Evolutionary conservation across 352 stramenopile species (phyloP), one percentile per base, ranked within the genome.

Genomic region (Thalassiosira ordinaria): DNA sequence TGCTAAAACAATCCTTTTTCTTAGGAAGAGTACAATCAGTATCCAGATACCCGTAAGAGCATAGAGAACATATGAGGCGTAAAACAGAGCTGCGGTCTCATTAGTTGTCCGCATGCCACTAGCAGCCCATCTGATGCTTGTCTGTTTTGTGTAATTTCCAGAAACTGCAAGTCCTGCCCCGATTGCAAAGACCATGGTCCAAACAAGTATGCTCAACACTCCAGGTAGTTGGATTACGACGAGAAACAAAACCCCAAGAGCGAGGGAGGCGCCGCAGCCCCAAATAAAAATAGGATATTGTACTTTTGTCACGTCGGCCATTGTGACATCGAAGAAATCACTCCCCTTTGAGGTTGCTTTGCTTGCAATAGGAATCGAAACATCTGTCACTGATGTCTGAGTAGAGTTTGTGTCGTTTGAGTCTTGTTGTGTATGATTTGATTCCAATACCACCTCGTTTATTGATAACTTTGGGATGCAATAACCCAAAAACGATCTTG

Each of bases 191-290:
- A 95, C 78, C 27, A 85, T 85, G 16, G 72, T 64, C 92, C 92
- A 96, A 33, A 96, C 78, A 14, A 96, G 52, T 9, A 91, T 11
- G n/a, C 73, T 82, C 18, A 96, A 79, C 7, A 96, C 51, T 20
- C 84, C 84, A 18, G 91, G 91, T 20, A 96, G 79, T 41, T 92
- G 87, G 13, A 96, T 64, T 16, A 95, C 70, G 47, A 86, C 75
- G 26, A 93, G 78, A 63, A 95, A 96, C 6, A 91, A 29, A 26
- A 95, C 91, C 27, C 85, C 88, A 3, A 96, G 46, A 7, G 87
- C 11, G 13, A 91, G 59, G 3, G 89, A 72, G 14, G 91, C 67
- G 8, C 86, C 89, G 47, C 95, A 86, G n/a, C 91, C 91, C 79
- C 95, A 94, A 31, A 80, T 83, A 18, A 94, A 73, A 44, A 96